Conservation (phyloP, 106 monocot species). For the Acorus calamus region DNA sequence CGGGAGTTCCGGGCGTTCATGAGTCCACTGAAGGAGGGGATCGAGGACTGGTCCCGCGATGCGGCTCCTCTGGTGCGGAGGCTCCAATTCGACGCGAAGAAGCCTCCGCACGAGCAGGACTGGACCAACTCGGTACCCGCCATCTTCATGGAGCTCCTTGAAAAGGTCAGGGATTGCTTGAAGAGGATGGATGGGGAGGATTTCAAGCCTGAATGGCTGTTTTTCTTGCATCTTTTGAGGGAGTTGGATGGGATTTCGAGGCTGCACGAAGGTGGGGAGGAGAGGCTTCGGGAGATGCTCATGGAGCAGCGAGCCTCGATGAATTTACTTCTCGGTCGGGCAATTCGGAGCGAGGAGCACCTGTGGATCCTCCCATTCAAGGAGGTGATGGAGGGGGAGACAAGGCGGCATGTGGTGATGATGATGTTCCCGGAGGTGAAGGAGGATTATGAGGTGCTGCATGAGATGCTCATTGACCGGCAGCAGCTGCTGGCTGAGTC, state of each 20-base stretch:
- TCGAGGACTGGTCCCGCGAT: conserved; percentile 5
- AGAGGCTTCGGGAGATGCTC: conserved; percentile 37
- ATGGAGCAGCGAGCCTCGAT: conserved; percentile 20
- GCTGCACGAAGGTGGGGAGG: conserved; percentile 33
- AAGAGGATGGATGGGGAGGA: conserved; percentile 19
- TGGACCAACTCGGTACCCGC: conserved; percentile 24
- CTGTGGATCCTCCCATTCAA: conserved; percentile 56
- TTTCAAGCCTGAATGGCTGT: conserved; percentile 13
- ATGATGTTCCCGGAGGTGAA: conserved; percentile 73
- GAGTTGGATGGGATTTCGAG: conserved; percentile 37
- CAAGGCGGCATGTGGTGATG: conserved; percentile 52
- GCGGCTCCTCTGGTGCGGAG: conserved; percentile 1
- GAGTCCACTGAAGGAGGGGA: conserved; percentile 10
- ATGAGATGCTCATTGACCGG: conserved; percentile 93
- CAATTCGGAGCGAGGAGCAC: conserved; percentile 32
- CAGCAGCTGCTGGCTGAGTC: conserved; percentile 57
- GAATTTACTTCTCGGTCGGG: conserved; percentile 45
- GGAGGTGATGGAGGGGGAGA: conserved; percentile 53
- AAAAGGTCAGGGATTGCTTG: conserved; percentile 22
- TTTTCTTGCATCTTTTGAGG: conserved; percentile 35
- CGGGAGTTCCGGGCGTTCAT: conserved; percentile 40
- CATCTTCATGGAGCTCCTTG: conserved; percentile 31
- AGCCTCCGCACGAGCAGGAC: conserved; percentile 4
- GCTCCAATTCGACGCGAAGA: neutral
- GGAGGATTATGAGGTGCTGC: conserved; percentile 48